Conservation (phyloP, 331 rosid species). For the Rosa hybrid region DNA sequence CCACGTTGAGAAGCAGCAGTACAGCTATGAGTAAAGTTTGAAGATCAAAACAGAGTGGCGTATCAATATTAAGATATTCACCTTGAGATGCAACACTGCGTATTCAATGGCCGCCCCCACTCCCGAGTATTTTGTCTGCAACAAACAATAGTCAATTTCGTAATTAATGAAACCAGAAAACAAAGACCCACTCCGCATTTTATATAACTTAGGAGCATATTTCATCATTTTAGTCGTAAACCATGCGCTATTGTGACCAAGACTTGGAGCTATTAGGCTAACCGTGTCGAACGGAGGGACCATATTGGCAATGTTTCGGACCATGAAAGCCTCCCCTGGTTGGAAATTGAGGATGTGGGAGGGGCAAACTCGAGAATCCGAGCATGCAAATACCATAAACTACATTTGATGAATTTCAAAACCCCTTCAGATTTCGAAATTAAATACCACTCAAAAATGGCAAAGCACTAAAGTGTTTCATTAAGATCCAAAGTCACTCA, state of each 20-base stretch:
- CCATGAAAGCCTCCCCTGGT: constrained; percentile 93
- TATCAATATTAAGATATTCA: constrained; percentile 20
- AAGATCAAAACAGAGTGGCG: background rate
- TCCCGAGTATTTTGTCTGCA: constrained; percentile 82
- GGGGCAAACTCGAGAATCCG: constrained; percentile 96
- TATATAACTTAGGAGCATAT: background rate
- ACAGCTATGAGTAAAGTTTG: constrained; percentile 1
- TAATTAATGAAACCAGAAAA: too few relatives aligned
- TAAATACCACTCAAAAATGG: background rate
- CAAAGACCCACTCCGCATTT: background rate
- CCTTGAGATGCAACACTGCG: constrained; percentile 87
- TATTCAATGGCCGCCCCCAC: constrained; percentile 98
- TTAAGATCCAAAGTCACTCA: constrained; percentile 11
- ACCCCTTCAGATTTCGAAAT: background rate
- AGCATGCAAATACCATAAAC: constrained; percentile 98
- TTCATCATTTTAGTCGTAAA: background rate
- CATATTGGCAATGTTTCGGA: constrained; percentile 96
- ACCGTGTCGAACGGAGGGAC: constrained; percentile 94
- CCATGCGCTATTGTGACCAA: background rate
- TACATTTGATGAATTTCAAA: constrained; percentile 28
- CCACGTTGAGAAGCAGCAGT: constrained; percentile 5
- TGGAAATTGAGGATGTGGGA: constrained; percentile 87
- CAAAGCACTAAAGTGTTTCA: background rate
- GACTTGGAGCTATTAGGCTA: background rate
- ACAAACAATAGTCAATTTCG: constrained; percentile 17